Evolutionary conservation across 2,329 filamentous ascomycete species (phyloP).

Genomic region (Penicillium sp.): DNA sequence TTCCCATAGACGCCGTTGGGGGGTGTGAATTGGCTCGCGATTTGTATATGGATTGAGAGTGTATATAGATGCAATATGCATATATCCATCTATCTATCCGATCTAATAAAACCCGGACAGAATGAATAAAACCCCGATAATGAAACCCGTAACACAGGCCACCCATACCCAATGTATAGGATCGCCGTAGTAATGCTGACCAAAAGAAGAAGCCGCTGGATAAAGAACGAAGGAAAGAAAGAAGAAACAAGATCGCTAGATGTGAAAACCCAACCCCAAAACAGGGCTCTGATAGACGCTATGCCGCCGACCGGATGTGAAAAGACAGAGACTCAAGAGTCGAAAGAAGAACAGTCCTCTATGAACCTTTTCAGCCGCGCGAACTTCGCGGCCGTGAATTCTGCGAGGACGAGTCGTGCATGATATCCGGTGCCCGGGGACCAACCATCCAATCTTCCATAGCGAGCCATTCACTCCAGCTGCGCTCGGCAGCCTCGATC

Average conservation of each 20-base stretch:
- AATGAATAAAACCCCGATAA: neutral
- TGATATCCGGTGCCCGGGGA: constrained; percentile 63
- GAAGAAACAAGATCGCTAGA: constrained; percentile 20
- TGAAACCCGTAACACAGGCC: neutral
- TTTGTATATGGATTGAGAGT: neutral
- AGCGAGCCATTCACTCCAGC: constrained; percentile 91
- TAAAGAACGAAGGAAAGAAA: constrained; percentile 7
- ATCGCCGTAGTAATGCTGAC: constrained; percentile 11
- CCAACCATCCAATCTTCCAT: constrained; percentile 99
- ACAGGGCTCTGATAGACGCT: constrained; percentile 11
- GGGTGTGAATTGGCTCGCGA: neutral
- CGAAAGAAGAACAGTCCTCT: neutral
- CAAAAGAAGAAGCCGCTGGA: constrained; percentile 8
- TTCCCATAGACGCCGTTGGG: too few relatives aligned
- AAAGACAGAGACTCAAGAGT: neutral
- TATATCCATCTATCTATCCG: neutral
- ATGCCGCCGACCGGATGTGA: constrained; percentile 11
- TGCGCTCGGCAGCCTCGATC: constrained; percentile 76
- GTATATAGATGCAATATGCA: neutral
- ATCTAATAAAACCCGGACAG: neutral
- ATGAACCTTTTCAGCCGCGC: constrained; percentile 20
- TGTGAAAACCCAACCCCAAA: constrained; percentile 8
- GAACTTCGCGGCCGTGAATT: constrained; percentile 35
- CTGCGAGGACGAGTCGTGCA: constrained; percentile 41
- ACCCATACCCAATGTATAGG: neutral